Base-by-base conservation (phyloP, 2,329 filamentous ascomycete genomes). In the Alternaria rosae region DNA sequence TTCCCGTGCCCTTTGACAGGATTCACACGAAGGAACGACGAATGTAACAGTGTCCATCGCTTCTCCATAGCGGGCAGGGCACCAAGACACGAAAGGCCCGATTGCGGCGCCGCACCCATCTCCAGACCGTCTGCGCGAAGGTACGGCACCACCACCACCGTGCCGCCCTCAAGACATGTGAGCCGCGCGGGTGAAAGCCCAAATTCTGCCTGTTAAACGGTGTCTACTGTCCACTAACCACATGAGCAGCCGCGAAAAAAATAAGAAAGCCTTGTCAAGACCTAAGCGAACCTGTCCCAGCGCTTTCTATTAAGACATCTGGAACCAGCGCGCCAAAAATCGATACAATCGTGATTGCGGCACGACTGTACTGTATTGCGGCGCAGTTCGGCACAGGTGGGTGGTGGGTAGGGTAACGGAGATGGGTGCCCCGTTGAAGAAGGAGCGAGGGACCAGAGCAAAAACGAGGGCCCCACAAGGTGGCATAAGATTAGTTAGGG, bases 291-390 rank as follows among this genome's bases (percentile, higher is more conserved):
- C 55, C 55, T 26, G 23, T 45, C 35, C 45, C 26, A 48, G 48
- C 13, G 21, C 20, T 15, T 7, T 32, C 21, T 57, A 38, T 50
- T 54, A 35, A 43, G 25, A 23, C 6, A 41, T 63, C 48, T 54
- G 47, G 54, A 61, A 45, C 50, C n/a, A 35, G 32, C 42, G 35
- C 17, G 45, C 47, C 21, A 20, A 23, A 25, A 48, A 47, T 38
- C 59, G 42, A 61, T 61, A 61, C 52, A 35, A 47, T 57, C 28
- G 45, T 66, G 57, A 64, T 66, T 66, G 64, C 64, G 64, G 64
- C 64, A 54, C 55, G n/a, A 41, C 54, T 25, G 17, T 38, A 54
- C 28, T 54, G 59, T 44, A 58, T 62, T 65, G 59, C 62, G 62
- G 62, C 62, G 28, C 59, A 62, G 59, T 58, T 50, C 42, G 57